phyloP scores from a whole-genome alignment of 2,329 filamentous ascomycete species.

The Capronia epimyces region DNA sequence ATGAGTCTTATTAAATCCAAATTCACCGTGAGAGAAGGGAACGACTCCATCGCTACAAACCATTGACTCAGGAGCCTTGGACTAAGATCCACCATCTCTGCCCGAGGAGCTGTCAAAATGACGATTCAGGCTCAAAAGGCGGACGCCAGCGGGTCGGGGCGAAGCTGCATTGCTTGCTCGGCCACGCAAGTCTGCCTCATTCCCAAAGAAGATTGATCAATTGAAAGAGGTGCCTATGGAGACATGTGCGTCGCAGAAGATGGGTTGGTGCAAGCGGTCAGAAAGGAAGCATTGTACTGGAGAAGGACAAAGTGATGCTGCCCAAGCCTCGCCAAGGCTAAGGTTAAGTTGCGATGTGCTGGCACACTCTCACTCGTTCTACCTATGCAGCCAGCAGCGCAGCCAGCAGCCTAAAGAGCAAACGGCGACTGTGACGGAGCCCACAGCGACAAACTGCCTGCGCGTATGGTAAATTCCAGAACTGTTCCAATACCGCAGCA shows the following conservation, averaged over 20 bases:
- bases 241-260: neutral
- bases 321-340: conserved; percentile 19
- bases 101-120: neutral
- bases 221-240: conserved; percentile 1
- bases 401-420: neutral
- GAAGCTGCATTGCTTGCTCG: conserved; percentile 6
- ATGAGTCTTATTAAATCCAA: too few species aligned
- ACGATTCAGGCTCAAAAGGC: conserved; percentile 5
- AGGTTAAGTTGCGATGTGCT: conserved; percentile 12
- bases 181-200: conserved; percentile 18
- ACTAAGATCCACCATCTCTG: neutral
- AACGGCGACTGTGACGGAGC: too few species aligned
- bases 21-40: too few species aligned
- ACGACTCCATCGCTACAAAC: too few species aligned
- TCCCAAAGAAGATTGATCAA: conserved; percentile 11
- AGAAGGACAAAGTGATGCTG: conserved; percentile 8
- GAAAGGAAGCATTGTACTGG: conserved; percentile 13
- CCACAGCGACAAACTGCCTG: too few species aligned
- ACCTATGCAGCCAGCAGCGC: neutral
- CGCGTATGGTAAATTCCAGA: conserved; percentile 14
- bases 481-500: conserved; percentile 14
- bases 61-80: neutral
- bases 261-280: neutral
- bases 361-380: conserved; percentile 15
- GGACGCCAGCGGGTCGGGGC: conserved; percentile 13